Evolutionary conservation across 2,329 filamentous ascomycete species (phyloP).

Genomic region (Cladophialophora chaetospira): DNA sequence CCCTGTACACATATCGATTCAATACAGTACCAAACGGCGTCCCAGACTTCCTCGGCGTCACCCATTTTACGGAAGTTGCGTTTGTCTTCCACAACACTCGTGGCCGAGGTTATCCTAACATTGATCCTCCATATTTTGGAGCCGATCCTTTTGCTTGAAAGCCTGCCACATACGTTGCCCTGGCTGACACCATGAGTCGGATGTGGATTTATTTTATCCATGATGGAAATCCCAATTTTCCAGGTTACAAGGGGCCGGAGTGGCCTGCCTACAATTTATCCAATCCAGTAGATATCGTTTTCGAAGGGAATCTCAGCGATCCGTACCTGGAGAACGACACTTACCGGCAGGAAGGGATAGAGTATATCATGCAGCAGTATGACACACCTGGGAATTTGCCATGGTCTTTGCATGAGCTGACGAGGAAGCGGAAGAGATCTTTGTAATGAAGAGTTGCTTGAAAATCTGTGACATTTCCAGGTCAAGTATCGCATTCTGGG

Average conservation of each 20-base stretch:
- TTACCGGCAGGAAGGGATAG: background rate
- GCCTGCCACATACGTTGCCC: no score
- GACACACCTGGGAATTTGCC: no score
- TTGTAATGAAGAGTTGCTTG: no score
- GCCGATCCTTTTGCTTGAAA: background rate
- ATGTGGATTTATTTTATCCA: constrained; percentile 36
- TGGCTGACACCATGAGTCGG: background rate
- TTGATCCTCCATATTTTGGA: background rate
- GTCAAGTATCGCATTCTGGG: no score
- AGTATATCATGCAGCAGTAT: no score
- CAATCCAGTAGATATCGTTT: constrained; percentile 1
- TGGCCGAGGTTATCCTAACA: background rate
- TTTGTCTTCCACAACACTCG: background rate
- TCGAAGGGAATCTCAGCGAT: background rate
- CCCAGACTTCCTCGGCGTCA: background rate
- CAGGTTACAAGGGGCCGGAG: constrained; percentile 58
- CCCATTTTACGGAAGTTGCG: background rate
- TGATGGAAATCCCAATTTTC: constrained; percentile 40
- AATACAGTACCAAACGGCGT: background rate
- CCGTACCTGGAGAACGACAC: background rate
- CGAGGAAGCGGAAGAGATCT: no score
- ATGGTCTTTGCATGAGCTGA: no score
- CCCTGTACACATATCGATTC: background rate
- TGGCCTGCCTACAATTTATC: constrained; percentile 45
- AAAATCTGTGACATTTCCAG: no score